phyloP scores from a whole-genome alignment of 179 eudicot genomes.

The Heliamphora pulchella region DNA sequence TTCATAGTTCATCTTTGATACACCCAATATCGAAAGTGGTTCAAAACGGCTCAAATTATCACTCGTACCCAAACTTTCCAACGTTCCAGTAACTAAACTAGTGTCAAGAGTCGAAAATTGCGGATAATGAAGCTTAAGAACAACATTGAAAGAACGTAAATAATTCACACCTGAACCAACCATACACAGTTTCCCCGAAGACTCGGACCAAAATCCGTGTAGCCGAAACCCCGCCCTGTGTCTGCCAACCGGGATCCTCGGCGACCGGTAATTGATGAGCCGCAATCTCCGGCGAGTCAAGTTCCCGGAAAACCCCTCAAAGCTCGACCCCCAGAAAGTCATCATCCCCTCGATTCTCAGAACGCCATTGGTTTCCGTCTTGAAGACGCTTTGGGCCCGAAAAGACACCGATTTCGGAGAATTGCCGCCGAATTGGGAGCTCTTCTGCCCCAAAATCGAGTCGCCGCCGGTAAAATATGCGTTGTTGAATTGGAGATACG shows the following conservation, averaged over 20 bases:
- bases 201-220: slow-evolving; percentile 58
- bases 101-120: slow-evolving; percentile 33
- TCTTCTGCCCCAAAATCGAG: slow-evolving; percentile 20
- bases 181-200: slow-evolving; percentile 69
- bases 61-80: slow-evolving; percentile 38
- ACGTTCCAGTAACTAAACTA: slow-evolving; percentile 60
- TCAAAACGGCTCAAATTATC: slow-evolving; percentile 25
- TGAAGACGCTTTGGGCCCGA: slow-evolving; percentile 17
- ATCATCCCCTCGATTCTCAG: slow-evolving; percentile 30
- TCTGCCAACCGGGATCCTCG: slow-evolving; percentile 26
- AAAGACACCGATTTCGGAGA: slow-evolving; percentile 15
- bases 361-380: slow-evolving; percentile 28
- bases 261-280: slow-evolving; percentile 32
- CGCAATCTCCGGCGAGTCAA: slow-evolving; percentile 29
- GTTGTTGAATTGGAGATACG: slow-evolving; percentile 18
- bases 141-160: slow-evolving; percentile 27
- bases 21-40: slow-evolving; percentile 46
- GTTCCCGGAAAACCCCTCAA: background rate
- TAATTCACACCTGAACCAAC: slow-evolving; percentile 46
- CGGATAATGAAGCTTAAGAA: slow-evolving; percentile 55
- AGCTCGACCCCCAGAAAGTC: slow-evolving; percentile 6
- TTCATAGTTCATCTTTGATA: slow-evolving; percentile 47
- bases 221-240: slow-evolving; percentile 24
- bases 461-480: slow-evolving; percentile 33
- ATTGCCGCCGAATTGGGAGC: slow-evolving; percentile 20